Base-by-base conservation (phyloP, 2,329 filamentous ascomycete species). In the Ampelomyces quisqualis region DNA sequence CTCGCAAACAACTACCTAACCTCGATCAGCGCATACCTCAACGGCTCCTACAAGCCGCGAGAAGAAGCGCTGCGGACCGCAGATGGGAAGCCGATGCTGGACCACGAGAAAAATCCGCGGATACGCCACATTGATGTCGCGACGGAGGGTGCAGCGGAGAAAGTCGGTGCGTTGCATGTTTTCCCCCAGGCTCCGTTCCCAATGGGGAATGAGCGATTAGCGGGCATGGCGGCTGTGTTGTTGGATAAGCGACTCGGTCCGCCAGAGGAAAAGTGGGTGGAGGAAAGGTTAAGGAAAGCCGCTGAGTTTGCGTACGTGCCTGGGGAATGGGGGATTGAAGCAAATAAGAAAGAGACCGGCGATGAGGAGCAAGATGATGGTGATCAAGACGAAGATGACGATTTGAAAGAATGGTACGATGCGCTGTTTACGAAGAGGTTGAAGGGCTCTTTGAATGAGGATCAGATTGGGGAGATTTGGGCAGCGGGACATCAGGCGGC, bases 301-400 rank as follows among this genome's bases (percentile, higher is more conserved):
- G 40, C 47, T 2, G 57, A 62, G 24, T 66, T 65, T 34, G 55
- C 55, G n/a, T 39, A 57, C 17, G 55, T 65, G 21, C 58, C 62
- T 3, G 36, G 41, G 9, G 60, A 65, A 9, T 66, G 58, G 60
- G 54, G 45, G 1, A 50, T 67, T 17, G 54, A 60, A 28, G 44
- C 55, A 1, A 47, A 43, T 7, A 57, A 51, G 29, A 34, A 38
- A 4, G 40, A 51, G 1, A 40, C 47, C 2, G 49, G 53, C 3
- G 53, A 49, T 0, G 51, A 38, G 4, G 53, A 49, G 10, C 41
- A 43, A 5, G 38, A 51, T 7, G 46, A 49, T 7, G 17, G 14
- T 9, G 28, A 28, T 3, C n/a, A 28, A 14, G 26, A 28, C 4
- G 26, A 14, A 2, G 31, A 40, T 13, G 45, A 45, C 5, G 32